Evolutionary conservation across 2,329 filamentous ascomycete genomes (phyloP), one percentile per base, ranked within the genome.

Genomic region (Beauveria varroae): DNA sequence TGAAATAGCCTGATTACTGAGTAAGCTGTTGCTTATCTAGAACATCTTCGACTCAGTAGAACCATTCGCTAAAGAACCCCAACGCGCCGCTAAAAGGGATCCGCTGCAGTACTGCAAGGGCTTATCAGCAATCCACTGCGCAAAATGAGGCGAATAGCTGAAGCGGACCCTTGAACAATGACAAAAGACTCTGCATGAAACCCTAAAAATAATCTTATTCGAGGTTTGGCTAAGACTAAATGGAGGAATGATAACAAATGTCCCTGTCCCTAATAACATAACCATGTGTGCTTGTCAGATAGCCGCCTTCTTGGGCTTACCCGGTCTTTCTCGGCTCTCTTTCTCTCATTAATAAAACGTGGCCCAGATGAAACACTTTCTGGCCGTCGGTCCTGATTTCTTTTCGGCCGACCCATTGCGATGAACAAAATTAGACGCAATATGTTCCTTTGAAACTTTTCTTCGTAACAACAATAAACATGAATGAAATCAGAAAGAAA

Each of bases 181-280:
- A 16, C 34, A 37, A 14, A 37, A 16, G 12, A 37, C 34, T 37
- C 34, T 37, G 49, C 49, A 52, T 52, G 28, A 34, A 52, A 34
- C 34, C 12, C 34, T 37, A 37, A 40, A 30, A 26, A 55, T 44
- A 44, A n/a, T 44, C 37, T 44, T 26, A 3, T 50, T 58, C 34
- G 24, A 58, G 43, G 8, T 30, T 47, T 20, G 51, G 43, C 14
- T 57, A 57, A 58, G 14, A 60, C 46, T 51, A 46, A 47, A 49
- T n/a, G 28, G 28, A 57, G 40, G 55, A 49, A 57, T 57, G 55
- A 28, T 57, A 57, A 57, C 43, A 12, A n/a, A 14, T 49, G 30
- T 49, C 20, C 44, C 55, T 57, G 41, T 34, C 20, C 55, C 44
- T 49, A 28, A 40, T 49, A 57, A 26, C 43, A 12, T 49, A 57